A percentile compares a stretch with the other conserved stretches of the same genome.
Evolutionary conservation across 257 asterid species (phyloP).

Genomic region (Mitragyna speciosa): DNA sequence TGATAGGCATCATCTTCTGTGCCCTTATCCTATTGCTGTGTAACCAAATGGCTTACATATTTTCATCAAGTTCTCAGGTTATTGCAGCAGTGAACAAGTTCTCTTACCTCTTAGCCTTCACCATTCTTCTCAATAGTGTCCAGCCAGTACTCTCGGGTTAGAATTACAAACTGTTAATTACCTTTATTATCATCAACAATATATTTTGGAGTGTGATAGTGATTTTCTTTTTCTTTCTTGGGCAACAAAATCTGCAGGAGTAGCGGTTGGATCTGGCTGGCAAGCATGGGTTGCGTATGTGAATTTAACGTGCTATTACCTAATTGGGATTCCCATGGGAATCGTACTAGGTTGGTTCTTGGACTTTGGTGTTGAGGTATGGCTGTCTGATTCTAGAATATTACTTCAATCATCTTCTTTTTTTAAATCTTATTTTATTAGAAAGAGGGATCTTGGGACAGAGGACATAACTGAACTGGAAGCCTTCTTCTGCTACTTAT

Average conservation of each 20-base stretch:
- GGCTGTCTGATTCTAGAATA: neutral
- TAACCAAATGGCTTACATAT: neutral
- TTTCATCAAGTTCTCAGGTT: conserved; percentile 8
- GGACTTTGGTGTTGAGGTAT: conserved; percentile 1
- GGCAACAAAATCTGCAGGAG: neutral
- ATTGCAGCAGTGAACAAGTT: neutral
- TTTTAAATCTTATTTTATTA: no score
- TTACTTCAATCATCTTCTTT: no score
- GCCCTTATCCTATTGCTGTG: neutral
- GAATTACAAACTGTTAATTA: no score
- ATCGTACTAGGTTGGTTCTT: conserved; percentile 5
- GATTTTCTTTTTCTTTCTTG: neutral
- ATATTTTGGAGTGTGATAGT: no score
- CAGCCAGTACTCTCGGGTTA: conserved; percentile 4
- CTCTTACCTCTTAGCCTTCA: conserved; percentile 11
- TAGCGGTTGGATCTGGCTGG: conserved; percentile 12
- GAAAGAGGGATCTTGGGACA: no score
- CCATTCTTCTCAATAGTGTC: conserved; percentile 1
- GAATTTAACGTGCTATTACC: neutral
- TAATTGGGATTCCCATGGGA: conserved; percentile 6
- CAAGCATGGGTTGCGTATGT: conserved; percentile 12
- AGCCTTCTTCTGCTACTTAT: no score
- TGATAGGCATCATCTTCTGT: conserved; percentile 1
- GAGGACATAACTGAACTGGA: no score
- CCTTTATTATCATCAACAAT: neutral